Evolutionary conservation across 148 eudicot genomes (phyloP).

Genomic region (Euryodendron excelsum): DNA sequence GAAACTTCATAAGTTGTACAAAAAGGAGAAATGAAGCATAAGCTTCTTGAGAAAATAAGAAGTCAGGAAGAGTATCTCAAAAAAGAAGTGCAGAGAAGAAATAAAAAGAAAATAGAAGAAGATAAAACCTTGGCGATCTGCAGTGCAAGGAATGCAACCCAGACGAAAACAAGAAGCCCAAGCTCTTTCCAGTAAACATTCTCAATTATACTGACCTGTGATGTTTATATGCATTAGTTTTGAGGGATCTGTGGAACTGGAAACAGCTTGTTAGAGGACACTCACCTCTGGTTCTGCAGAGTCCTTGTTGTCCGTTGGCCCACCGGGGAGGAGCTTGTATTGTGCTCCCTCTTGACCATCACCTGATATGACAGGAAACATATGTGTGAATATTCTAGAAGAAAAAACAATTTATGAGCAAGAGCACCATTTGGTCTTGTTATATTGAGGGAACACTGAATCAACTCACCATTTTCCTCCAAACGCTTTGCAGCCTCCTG

Average conservation of each 20-base stretch:
- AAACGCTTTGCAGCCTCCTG: slow-evolving; percentile 63
- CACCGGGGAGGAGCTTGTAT: slow-evolving; percentile 71
- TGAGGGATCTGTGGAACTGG: not conserved
- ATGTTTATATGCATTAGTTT: slow-evolving; percentile 13
- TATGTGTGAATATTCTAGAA: not conserved
- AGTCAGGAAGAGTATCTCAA: not conserved
- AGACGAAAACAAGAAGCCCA: slow-evolving; percentile 75
- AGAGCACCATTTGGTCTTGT: not conserved
- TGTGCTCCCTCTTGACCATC: slow-evolving; percentile 51
- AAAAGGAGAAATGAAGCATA: not conserved
- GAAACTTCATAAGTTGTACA: not conserved
- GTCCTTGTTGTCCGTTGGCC: slow-evolving; percentile 41
- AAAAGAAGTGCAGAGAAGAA: not conserved
- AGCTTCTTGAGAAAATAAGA: not conserved
- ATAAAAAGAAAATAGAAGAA: not conserved
- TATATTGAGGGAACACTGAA: not conserved
- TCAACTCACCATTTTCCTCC: slow-evolving; percentile 56
- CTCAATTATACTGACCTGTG: slow-evolving; percentile 57
- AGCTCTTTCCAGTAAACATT: slow-evolving; percentile 86
- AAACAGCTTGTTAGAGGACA: not conserved
- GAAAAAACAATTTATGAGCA: not conserved
- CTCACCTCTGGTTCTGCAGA: slow-evolving; percentile 41
- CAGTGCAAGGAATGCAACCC: slow-evolving; percentile 71
- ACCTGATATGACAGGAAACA: slow-evolving; percentile 34
- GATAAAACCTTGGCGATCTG: slow-evolving; percentile 66